Conservation (phyloP, 2,329 filamentous ascomycete genomes). For the Fusarium pininemorale region DNA sequence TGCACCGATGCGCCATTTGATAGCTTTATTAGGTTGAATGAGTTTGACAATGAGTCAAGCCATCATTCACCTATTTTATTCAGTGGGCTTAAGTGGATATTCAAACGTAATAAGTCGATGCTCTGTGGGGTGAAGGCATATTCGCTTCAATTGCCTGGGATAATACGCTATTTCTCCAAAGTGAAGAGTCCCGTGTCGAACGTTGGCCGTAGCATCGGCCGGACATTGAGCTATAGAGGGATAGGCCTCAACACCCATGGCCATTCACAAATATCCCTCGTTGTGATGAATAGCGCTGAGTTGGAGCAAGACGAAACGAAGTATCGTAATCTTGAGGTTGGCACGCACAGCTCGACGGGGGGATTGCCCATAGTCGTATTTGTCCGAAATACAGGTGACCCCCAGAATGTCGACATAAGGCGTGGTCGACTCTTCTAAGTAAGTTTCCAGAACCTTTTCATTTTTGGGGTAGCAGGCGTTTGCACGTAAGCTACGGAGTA, state of each 20-base stretch:
- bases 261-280: constrained; percentile 12
- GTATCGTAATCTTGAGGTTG: not conserved
- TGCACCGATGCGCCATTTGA: not conserved
- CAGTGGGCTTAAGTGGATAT: constrained; percentile 27
- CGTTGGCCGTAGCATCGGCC: constrained; percentile 10
- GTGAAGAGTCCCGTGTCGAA: constrained; percentile 2
- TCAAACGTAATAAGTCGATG: constrained; percentile 34
- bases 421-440: not conserved
- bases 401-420: constrained; percentile 4
- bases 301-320: not conserved
- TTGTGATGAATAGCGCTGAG: not conserved
- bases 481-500: not conserved
- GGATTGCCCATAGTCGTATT: not conserved
- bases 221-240: constrained; percentile 3
- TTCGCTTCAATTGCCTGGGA: constrained; percentile 6
- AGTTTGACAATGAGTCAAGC: not conserved
- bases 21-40: not conserved
- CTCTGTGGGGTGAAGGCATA: constrained; percentile 4
- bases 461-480: not conserved
- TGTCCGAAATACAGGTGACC: not conserved
- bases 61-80: constrained; percentile 18
- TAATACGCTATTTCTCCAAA: not conserved
- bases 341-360: not conserved
- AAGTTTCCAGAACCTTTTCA: constrained; percentile 22
- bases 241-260: not conserved